Percentiles rank a stretch among this genome's conserved stretches.
Conservation (phyloP, 1,284 basidiomycete species). For the Pseudozyma sp. region DNA sequence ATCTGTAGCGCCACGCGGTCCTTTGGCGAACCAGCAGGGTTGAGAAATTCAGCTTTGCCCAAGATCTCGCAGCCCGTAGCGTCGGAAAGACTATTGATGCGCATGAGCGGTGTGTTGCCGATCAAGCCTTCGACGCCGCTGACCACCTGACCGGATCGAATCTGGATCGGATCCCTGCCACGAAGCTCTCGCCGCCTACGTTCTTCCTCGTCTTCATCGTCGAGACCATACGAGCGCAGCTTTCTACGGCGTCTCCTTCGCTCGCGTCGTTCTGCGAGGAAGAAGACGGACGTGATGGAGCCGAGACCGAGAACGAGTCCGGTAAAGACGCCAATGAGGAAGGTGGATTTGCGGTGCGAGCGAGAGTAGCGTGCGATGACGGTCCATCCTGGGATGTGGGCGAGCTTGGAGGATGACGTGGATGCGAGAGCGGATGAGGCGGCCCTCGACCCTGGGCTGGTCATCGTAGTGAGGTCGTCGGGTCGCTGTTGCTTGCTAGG, state of each 20-base stretch:
- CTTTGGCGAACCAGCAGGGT: constrained; percentile 97
- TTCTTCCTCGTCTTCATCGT: constrained; percentile 46
- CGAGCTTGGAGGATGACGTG: constrained; percentile 25
- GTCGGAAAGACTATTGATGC: constrained; percentile 90
- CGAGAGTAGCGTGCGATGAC: constrained; percentile 35
- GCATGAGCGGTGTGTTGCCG: constrained; percentile 89
- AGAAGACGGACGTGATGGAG: constrained; percentile 58
- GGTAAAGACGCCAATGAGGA: constrained; percentile 57
- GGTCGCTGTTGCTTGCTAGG: neutral
- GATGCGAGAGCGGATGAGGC: constrained; percentile 14
- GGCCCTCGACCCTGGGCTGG: constrained; percentile 10
- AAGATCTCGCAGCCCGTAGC: constrained; percentile 91
- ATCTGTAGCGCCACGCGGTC: constrained; percentile 90
- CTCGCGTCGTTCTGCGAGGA: constrained; percentile 50
- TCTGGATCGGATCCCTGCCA: constrained; percentile 39
- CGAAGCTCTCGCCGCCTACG: constrained; percentile 31
- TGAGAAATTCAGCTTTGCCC: constrained; percentile 96
- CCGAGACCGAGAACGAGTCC: constrained; percentile 60
- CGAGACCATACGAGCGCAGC: constrained; percentile 32
- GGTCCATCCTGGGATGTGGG: constrained; percentile 44
- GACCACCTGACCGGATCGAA: constrained; percentile 55
- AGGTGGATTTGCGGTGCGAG: constrained; percentile 50
- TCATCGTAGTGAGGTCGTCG: constrained; percentile 7
- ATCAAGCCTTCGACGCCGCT: constrained; percentile 59
- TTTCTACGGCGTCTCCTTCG: constrained; percentile 32